These are phyloP conservation scores for Rhodamnia rubescens DNA, from an alignment of 345 rosid species.

Conservation along the genomic window DNA sequence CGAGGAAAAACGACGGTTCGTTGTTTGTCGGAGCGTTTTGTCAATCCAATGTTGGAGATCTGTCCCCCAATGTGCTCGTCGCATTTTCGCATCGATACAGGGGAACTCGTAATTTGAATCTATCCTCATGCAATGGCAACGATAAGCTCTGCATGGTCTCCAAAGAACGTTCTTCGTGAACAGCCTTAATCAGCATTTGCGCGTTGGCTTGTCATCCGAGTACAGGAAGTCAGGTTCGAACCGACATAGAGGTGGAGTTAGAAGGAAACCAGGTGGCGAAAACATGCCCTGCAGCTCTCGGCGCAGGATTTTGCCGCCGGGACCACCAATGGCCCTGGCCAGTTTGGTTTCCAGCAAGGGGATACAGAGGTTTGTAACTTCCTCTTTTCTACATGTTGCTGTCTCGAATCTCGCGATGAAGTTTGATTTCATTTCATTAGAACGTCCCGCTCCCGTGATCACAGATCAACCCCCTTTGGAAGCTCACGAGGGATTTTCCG, in stretches of 20 bases:
- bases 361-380: too few relatives aligned
- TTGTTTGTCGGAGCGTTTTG: conserved; percentile 45
- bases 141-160: conserved; percentile 42
- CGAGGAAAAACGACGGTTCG: conserved; percentile 31
- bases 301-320: conserved; percentile 50
- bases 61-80: conserved; percentile 43
- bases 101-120: too few relatives aligned
- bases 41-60: conserved; percentile 50
- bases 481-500: conserved; percentile 20
- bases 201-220: background rate
- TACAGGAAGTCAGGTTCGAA: background rate
- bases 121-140: conserved; percentile 39
- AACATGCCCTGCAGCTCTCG: conserved; percentile 39
- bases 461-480: conserved; percentile 33
- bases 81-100: conserved; percentile 38
- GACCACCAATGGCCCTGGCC: conserved; percentile 49
- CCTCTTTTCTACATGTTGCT: background rate
- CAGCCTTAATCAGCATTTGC: background rate
- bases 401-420: background rate
- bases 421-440: background rate
- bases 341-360: too few relatives aligned
- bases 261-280: conserved; percentile 9
- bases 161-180: background rate
- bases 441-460: background rate
- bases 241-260: conserved; percentile 23